Evolutionary conservation across 805 yeast genomes (phyloP), one percentile per base, ranked within the genome.

Genomic region (Barnettozyma sp.): DNA sequence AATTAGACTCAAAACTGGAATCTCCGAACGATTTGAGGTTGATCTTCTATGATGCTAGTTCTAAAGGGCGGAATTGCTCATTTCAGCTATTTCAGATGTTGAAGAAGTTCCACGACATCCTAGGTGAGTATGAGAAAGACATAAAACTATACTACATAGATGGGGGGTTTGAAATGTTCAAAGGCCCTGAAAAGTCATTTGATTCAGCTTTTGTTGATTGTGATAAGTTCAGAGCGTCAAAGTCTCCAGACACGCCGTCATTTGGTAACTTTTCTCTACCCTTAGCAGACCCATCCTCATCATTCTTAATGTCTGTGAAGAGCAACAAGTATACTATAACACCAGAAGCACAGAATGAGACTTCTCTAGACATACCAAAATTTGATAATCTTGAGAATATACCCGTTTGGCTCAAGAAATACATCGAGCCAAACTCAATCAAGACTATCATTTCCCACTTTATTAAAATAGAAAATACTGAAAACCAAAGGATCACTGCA

Each of bases 401-500:
- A 19, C 70, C 70, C 6, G 36, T 18, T 14, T 56, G 66, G 66
- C 35, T 61, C 12, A 39, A 40, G 30, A 46, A 34, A 14, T 47
- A 47, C 4, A 35, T 43, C 3, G 42, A 41, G 19, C 31, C 38
- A 7, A 41, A 48, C 12, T 45, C 49, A 2, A 50, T 55, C 22
- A 26, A 35, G 3, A 40, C 49, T 4, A 42, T 64, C 24, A 39
- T 52, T 11, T 43, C 52, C 25, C 45, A 61, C 23, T 50, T 59
- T 20, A 34, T 45, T 6, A 54, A 56, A 19, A 63, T 60, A 39
- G 66, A 63, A 43, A 40, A 40, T 18, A 40, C 60, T 35, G 70
- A 64, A 44, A 55, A 56, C 24, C 49, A 44, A 10, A 48, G 57
- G 33, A 46, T 52, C 9, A 44, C 45, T 26, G 45, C 46, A 3